Evolutionary conservation across 208 protist genomes (phyloP), one percentile per base, ranked within the genome.

Genomic region (Crithidia brevicula): DNA sequence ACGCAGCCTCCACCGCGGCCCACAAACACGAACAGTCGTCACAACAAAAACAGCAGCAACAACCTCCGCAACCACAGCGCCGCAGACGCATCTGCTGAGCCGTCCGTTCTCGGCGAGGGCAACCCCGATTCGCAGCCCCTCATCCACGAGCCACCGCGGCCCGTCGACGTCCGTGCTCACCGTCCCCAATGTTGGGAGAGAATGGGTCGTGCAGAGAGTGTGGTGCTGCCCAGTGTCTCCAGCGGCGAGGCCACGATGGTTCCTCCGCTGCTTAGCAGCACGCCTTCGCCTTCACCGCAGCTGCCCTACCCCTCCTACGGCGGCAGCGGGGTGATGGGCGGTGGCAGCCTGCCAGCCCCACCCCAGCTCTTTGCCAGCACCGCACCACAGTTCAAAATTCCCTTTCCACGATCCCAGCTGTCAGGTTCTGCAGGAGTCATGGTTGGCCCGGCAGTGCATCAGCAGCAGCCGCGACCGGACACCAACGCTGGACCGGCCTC

Each of bases 71-170:
- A n/a, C n/a, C n/a, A n/a, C 53, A n/a, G n/a, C 27, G 34, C 31
- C 38, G 56, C 6, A 36, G 28, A 2, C 7, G 7, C 49, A 22
- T 9, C 27, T 20, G 23, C 49, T 1, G 25, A 8, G 36, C 43
- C 52, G 43, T 76, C 67, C 2, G 50, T 79, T 27, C 63, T 74
- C 15, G 65, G 54, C 59, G 65, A 58, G 1, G 64, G 64, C 42
- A 51, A 77, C 30, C 70, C 70, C 2, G 59, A 77, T 28, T 82
- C 77, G 36, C 77, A 82, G 67, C 70, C 77, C 16, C 65, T 82
- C 38, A 70, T 82, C 52, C 23, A 13, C n/a, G 71, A 76, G 22
- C 77, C 76, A 6, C 68, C 62, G 31, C 72, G 40, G 2, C 53
- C 71, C 5, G 20, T n/a, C 7, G 30, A 52, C 11, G 57, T 20